Conservation (phyloP, 169 alveolate species). For the Cryptosporidium ubiquitum region DNA sequence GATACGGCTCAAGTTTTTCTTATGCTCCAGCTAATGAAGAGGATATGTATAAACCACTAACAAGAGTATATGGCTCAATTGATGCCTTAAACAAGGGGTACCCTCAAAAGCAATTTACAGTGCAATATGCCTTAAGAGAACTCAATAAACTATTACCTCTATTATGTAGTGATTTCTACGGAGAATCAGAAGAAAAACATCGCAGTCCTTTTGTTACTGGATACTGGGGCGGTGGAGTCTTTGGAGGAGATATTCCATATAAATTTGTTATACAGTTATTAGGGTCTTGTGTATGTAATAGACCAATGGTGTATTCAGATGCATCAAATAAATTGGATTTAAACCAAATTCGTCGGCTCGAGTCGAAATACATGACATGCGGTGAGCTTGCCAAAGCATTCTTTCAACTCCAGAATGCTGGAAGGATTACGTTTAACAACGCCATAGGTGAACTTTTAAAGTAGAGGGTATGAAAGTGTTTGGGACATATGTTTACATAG, state of each 20-base stretch:
- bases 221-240: conserved; percentile 51
- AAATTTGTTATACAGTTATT: conserved; percentile 13
- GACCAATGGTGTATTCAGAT: conserved; percentile 14
- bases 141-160: conserved; percentile 14
- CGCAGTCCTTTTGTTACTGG: conserved; percentile 32
- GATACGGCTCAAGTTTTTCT: background rate
- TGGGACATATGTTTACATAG: background rate
- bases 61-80: conserved; percentile 18
- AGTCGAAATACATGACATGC: conserved; percentile 6
- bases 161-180: conserved; percentile 18
- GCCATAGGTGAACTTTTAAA: background rate
- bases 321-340: background rate
- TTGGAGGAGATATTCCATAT: conserved; percentile 9
- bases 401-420: background rate
- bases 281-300: conserved; percentile 16
- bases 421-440: background rate
- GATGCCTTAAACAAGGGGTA: background rate
- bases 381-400: background rate
- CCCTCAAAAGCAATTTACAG: background rate
- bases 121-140: background rate
- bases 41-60: background rate
- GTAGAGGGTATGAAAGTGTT: background rate
- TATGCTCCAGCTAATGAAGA: background rate
- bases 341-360: background rate
- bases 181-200: background rate